Base-by-base conservation (phyloP, 345 rosid genomes). In the Zanthoxylum bungeanum region DNA sequence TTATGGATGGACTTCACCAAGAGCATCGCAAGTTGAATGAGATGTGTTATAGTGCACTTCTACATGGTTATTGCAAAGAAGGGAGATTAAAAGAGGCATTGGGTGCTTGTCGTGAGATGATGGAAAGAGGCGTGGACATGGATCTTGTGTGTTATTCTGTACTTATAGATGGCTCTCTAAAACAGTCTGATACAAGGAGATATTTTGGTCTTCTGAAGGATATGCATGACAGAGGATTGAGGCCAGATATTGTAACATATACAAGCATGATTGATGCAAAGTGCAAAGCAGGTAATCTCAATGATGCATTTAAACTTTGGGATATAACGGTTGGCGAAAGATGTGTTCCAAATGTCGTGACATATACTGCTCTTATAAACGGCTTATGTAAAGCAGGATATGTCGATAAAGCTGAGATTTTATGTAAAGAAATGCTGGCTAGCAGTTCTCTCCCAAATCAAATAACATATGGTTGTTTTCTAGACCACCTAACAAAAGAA, bases 221-320 rank as follows among this genome's bases (percentile, higher is more conserved):
- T 76, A 88, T 95, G 97, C 79, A 77, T 70, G 80, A 81, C 60
- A 78, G 61, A 61, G 86, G 89, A 68, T 78, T 92, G 71, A 88
- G 69, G 77, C 99, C 99, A 49, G 99, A 95, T 77, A 74, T 53
- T 60, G 84, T 87, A 66, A 86, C 86, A 17, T 92, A 89, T 47
- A 90, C 98, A 60, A 89, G 88, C 82, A 89, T 92, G 92, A 92
- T 95, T 46, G 96, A 88, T 78, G 89, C 90, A 56, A 85, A 87
- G 59, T 74, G 88, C 78, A 91, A 89, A 86, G 77, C 79, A 0
- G 97, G 97, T 74, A 85, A 91, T 71, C 67, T 95, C 46, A 81
- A 80, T 78, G 82, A 81, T 78, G 98, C 91, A 16, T 76, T 86
- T 28, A 87, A 84, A 44, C 72, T 89, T 75, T 87, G 86, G 97